Evolutionary conservation across 805 yeast species (phyloP), one percentile per base, ranked within the genome.

Genomic region (Yamadazyma endophytica): DNA sequence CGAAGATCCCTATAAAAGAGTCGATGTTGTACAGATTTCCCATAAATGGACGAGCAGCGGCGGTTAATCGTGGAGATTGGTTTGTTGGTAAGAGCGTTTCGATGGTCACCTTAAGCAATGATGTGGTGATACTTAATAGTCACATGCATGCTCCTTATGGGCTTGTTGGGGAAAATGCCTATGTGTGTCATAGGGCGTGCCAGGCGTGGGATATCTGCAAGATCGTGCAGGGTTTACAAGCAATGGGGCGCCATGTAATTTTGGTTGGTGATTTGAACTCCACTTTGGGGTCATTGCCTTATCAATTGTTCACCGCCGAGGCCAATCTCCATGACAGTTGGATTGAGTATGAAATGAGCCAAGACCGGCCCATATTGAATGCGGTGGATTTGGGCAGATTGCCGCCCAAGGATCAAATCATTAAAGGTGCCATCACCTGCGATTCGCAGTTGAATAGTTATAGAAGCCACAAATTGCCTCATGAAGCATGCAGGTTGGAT

Each of bases 121-220:
- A 81, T 4, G 61, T 92, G 24, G 97, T 94, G 2, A 58, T 92
- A 4, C 61, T 92, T 49, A 90, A 89, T 50, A 80, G 95, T 12
- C 98, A 92, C 54, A 82, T 92, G 92, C 98, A 92, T 56, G 98
- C 98, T 1, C 98, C 98, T 0, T 92, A 92, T 50, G 49, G 46
- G 5, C 49, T 60, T 12, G 58, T 64, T 0, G 97, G 97, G 2
- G 96, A 88, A 55, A 94, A 94, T 2, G 82, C 89, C 2, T 92
- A 92, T 51, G 66, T 79, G 3, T 84, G 96, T 44, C 97, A 92
- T 51, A 66, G 98, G 29, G 79, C 96, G 0, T 75, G 92, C 36
- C 98, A 92, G 57, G 97, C 97, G 1, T 92, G 97, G 97, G 96
- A 89, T 53, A 75, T 92, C 53, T 72, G 92, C 20, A 73, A 76